These are phyloP conservation scores for Apiotrichum akiyoshidainum DNA, from an alignment of 1,284 basidiomycete genomes.

Conservation along the genomic window DNA sequence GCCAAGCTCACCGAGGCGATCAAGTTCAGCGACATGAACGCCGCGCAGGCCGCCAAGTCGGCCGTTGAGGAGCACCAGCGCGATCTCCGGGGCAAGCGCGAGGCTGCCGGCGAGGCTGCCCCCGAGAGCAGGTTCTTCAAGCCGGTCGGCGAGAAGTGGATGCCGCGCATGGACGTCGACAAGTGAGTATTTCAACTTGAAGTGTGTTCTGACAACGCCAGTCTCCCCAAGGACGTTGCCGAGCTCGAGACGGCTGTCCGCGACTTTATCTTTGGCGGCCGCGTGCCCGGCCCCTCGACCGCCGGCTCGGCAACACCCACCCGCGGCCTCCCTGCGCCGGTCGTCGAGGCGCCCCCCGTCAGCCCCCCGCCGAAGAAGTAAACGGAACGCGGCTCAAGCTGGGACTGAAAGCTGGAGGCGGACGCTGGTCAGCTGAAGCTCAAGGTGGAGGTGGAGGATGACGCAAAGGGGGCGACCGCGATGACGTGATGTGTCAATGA, in stretches of 20 bases:
- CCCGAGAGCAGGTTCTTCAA: constrained; percentile 79
- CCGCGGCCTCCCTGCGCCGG: not conserved
- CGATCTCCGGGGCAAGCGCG: constrained; percentile 70
- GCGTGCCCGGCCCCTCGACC: constrained; percentile 23
- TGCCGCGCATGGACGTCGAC: constrained; percentile 63
- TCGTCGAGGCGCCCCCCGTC: constrained; percentile 5
- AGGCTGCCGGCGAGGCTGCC: constrained; percentile 60
- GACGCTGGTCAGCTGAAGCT: too few relatives aligned
- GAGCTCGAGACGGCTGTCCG: constrained; percentile 62
- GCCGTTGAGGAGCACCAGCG: constrained; percentile 90
- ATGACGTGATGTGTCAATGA: too few relatives aligned
- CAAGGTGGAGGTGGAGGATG: too few relatives aligned
- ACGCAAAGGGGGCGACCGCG: too few relatives aligned
- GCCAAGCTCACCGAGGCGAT: constrained; percentile 81
- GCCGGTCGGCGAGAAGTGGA: constrained; percentile 67
- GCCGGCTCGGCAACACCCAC: constrained; percentile 9
- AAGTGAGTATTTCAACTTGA: constrained; percentile 54
- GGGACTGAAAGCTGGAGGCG: too few relatives aligned
- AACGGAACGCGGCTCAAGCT: too few relatives aligned
- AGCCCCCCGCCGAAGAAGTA: not conserved
- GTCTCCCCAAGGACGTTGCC: constrained; percentile 65
- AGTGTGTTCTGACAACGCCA: constrained; percentile 38
- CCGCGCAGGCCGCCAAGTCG: constrained; percentile 85
- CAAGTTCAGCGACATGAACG: constrained; percentile 82
- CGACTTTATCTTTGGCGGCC: constrained; percentile 59